Percentiles rank a stretch among this genome's conserved stretches.
Conservation (phyloP, 116 monocot genomes). For the Posidonia oceanica region DNA sequence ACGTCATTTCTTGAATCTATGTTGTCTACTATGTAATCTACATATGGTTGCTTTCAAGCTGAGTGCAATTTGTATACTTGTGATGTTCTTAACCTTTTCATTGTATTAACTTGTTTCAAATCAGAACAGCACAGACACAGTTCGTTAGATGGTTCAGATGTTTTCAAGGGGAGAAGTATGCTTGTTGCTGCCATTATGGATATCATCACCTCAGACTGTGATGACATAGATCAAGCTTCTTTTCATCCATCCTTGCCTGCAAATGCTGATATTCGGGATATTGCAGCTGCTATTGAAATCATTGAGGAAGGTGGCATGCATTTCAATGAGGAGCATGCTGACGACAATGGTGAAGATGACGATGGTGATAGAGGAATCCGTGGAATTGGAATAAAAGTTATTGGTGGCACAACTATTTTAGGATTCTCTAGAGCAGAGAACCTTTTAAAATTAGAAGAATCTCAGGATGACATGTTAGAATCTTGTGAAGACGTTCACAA, state of each 20-base stretch:
- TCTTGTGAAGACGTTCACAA: constrained; percentile 9
- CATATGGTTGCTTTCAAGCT: too few relatives aligned
- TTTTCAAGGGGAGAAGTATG: constrained; percentile 84
- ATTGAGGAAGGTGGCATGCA: constrained; percentile 81
- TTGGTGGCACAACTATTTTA: constrained; percentile 74
- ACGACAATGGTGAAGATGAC: constrained; percentile 31
- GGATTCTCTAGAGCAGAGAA: constrained; percentile 43
- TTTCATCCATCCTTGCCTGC: constrained; percentile 53
- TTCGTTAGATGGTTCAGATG: constrained; percentile 45
- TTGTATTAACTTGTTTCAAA: constrained; percentile 26
- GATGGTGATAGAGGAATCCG: constrained; percentile 66
- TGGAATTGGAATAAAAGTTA: constrained; percentile 87
- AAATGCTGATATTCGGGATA: constrained; percentile 76
- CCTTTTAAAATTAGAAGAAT: constrained; percentile 14
- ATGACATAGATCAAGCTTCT: constrained; percentile 34
- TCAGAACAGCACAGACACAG: constrained; percentile 49
- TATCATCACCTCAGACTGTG: constrained; percentile 81
- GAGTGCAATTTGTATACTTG: background rate
- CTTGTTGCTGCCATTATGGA: constrained; percentile 98
- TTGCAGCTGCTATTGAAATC: constrained; percentile 75
- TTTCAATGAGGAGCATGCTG: constrained; percentile 42
- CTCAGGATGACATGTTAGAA: constrained; percentile 14
- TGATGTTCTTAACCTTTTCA: constrained; percentile 8
- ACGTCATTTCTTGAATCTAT: too few relatives aligned
- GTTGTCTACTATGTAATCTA: too few relatives aligned